Conservation (phyloP, 148 eudicot species). For the Beta vulgaris region DNA sequence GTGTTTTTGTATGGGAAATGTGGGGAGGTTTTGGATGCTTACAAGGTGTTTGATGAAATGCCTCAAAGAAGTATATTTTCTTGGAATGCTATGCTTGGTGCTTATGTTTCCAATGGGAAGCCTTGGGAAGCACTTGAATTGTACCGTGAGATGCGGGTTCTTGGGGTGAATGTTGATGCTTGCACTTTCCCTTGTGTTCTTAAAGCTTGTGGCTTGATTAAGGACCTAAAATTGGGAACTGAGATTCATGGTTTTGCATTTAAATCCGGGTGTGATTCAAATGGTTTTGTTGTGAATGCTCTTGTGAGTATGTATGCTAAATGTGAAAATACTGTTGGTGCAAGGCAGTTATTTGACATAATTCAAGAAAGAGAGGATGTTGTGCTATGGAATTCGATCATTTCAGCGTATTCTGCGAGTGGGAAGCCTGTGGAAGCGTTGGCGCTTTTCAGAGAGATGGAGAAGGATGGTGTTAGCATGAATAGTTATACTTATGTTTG, state of each 20-base stretch:
- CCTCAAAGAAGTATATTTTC: constrained; percentile 55
- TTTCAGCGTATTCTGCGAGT: constrained; percentile 48
- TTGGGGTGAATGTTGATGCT: constrained; percentile 52
- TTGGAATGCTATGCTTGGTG: constrained; percentile 94
- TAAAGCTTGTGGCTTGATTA: constrained; percentile 60
- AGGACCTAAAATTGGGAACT: constrained; percentile 39
- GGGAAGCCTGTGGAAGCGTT: constrained; percentile 53
- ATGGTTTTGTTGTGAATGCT: constrained; percentile 68
- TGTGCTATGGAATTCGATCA: constrained; percentile 77
- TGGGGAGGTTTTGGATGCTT: constrained; percentile 51
- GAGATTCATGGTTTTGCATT: constrained; percentile 65
- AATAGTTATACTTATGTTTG: constrained; percentile 73
- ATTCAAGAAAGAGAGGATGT: constrained; percentile 50
- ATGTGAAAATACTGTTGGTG: constrained; percentile 43
- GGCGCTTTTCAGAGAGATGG: constrained; percentile 58
- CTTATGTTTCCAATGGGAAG: constrained; percentile 54
- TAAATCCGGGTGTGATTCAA: constrained; percentile 50
- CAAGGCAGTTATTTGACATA: constrained; percentile 49
- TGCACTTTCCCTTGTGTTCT: constrained; percentile 59
- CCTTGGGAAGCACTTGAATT: constrained; percentile 48
- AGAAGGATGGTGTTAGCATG: constrained; percentile 38
- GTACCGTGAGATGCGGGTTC: constrained; percentile 53
- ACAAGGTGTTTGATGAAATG: constrained; percentile 75
- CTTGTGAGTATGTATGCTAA: constrained; percentile 68
- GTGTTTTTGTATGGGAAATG: constrained; percentile 82